A percentile compares a stretch with the other conserved stretches of the same genome.
These are phyloP conservation scores for Prunus mume DNA, from an alignment of 306 rosid genomes.

Conservation along the genomic window DNA sequence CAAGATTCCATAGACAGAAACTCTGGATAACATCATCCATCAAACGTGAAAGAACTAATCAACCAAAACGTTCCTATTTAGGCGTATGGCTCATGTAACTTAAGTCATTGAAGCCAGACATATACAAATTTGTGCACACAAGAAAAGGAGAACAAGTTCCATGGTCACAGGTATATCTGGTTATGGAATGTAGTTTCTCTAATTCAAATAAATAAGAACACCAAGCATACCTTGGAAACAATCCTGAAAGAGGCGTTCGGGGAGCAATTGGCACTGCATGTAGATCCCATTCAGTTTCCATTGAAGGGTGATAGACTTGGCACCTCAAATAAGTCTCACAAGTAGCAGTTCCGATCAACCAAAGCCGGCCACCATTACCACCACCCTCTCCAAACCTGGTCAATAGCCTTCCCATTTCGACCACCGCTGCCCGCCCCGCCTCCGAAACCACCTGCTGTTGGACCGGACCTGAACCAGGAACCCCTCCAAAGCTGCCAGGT, in stretches of 20 bases:
- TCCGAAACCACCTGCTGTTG: slow-evolving; percentile 63
- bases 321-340: slow-evolving; percentile 98
- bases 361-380: slow-evolving; percentile 32
- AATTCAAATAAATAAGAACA: neutral
- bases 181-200: neutral
- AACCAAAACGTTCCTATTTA: neutral
- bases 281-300: slow-evolving; percentile 98
- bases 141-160: neutral
- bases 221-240: slow-evolving; percentile 66
- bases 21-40: slow-evolving; percentile 4
- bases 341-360: slow-evolving; percentile 94
- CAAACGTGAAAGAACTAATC: neutral
- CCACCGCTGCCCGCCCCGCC: slow-evolving; percentile 72
- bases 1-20: slow-evolving; percentile 14
- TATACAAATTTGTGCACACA: neutral
- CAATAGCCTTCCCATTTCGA: slow-evolving; percentile 72
- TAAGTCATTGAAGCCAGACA: neutral
- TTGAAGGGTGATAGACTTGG: slow-evolving; percentile 97
- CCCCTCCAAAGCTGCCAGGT: slow-evolving; percentile 42
- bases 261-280: slow-evolving; percentile 85
- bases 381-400: slow-evolving; percentile 53
- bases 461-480: slow-evolving; percentile 36
- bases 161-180: neutral
- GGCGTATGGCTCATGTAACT: neutral
- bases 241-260: slow-evolving; percentile 58